These are phyloP conservation scores for Pholiota adiposa DNA, from an alignment of 1,284 basidiomycete species.

Conservation along the genomic window DNA sequence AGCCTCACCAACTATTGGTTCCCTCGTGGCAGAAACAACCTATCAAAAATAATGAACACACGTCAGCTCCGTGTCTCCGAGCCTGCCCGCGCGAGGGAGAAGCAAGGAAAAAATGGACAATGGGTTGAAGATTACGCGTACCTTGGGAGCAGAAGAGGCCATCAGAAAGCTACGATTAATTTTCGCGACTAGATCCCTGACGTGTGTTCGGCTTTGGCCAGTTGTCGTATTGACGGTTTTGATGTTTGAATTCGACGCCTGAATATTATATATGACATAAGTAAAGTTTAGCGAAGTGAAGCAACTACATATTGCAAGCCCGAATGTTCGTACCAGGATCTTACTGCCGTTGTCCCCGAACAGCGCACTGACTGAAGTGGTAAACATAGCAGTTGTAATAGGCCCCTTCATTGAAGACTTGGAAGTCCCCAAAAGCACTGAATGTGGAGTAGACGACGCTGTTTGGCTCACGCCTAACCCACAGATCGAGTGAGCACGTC, in stretches of 20 bases:
- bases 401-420: neutral
- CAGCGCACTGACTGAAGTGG: constrained; percentile 21
- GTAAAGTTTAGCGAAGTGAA: neutral
- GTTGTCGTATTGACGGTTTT: constrained; percentile 5
- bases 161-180: constrained; percentile 58
- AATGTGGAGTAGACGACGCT: constrained; percentile 12
- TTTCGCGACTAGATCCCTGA: constrained; percentile 55
- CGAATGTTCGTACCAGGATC: constrained; percentile 4
- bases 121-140: constrained; percentile 21
- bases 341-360: constrained; percentile 19
- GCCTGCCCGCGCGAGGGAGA: neutral
- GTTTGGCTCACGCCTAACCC: constrained; percentile 1
- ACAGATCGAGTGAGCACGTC: neutral
- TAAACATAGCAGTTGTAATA: constrained; percentile 3
- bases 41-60: constrained; percentile 3
- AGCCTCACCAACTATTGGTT: constrained; percentile 5
- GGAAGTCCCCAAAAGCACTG: constrained; percentile 22
- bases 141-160: constrained; percentile 54
- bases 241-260: constrained; percentile 11
- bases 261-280: neutral
- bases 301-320: neutral
- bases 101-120: neutral
- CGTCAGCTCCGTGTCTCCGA: neutral
- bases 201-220: constrained; percentile 24
- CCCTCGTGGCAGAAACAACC: constrained; percentile 10